A percentile compares a stretch with the other conserved stretches of the same genome.
Evolutionary conservation across 2,329 filamentous ascomycete species (phyloP).

Genomic region (Fusarium agapanthi): DNA sequence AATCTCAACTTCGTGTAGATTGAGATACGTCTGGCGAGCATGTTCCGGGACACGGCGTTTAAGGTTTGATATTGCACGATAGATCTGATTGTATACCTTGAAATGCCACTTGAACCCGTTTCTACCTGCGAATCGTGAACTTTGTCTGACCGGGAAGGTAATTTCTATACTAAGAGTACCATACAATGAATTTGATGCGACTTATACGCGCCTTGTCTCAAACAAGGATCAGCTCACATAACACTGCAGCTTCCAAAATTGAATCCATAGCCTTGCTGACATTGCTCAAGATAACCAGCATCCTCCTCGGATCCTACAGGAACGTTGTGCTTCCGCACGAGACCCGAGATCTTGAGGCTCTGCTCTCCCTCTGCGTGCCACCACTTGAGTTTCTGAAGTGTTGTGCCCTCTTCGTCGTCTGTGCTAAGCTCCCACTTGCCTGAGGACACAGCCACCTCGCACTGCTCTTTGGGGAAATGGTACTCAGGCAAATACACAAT

Average conservation of each 20-base stretch:
- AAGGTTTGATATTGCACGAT: neutral
- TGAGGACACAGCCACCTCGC: constrained; percentile 77
- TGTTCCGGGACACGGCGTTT: constrained; percentile 7
- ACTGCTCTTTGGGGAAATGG: constrained; percentile 83
- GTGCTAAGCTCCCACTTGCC: constrained; percentile 89
- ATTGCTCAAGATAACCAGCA: constrained; percentile 80
- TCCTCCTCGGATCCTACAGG: constrained; percentile 72
- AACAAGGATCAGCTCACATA: constrained; percentile 54
- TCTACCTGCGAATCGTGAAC: neutral
- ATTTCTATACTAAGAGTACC: constrained; percentile 15
- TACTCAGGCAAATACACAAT: constrained; percentile 88
- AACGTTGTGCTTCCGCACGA: constrained; percentile 70
- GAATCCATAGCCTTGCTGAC: constrained; percentile 59
- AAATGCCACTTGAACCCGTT: neutral
- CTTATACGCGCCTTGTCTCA: neutral
- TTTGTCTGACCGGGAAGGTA: neutral
- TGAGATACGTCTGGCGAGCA: neutral
- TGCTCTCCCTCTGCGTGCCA: constrained; percentile 92
- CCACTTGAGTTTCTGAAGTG: constrained; percentile 84
- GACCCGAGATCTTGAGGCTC: constrained; percentile 77
- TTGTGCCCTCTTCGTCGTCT: constrained; percentile 73
- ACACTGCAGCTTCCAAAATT: constrained; percentile 58
- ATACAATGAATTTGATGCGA: neutral
- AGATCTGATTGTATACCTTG: neutral
- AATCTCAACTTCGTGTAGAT: neutral